Evolutionary conservation across 352 stramenopile genomes (phyloP).

Genomic region (Globisporangium takayamanum): DNA sequence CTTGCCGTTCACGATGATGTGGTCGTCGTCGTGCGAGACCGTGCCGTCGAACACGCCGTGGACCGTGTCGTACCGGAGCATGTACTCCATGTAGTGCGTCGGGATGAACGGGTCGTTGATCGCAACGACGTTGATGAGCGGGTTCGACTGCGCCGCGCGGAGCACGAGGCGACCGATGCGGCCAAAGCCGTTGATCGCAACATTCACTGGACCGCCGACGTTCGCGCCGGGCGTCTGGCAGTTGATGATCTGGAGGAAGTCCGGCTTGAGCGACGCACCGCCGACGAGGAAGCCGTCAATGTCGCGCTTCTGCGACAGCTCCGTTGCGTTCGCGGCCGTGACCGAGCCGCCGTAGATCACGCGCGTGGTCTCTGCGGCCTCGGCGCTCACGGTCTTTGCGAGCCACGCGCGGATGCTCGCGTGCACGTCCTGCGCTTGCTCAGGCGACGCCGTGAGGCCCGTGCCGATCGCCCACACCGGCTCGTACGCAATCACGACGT

Average conservation of each 20-base stretch:
- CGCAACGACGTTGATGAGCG: constrained; percentile 86
- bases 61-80: constrained; percentile 91
- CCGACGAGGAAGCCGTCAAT: constrained; percentile 99
- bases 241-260: constrained; percentile 98
- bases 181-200: constrained; percentile 99
- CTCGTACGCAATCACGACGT: constrained; percentile 97
- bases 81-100: constrained; percentile 96
- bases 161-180: constrained; percentile 97
- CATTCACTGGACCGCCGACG: constrained; percentile 76
- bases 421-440: constrained; percentile 98
- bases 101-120: constrained; percentile 96
- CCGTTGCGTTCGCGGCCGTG: constrained; percentile 88
- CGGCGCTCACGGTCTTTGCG: constrained; percentile 84
- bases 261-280: constrained; percentile 94
- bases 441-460: constrained; percentile 95
- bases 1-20: constrained; percentile 92
- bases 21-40: constrained; percentile 80
- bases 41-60: constrained; percentile 87
- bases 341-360: constrained; percentile 98
- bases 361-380: constrained; percentile 89
- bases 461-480: constrained; percentile 98
- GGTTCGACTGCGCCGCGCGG: constrained; percentile 85
- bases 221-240: constrained; percentile 51
- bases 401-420: constrained; percentile 93
- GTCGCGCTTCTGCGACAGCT: constrained; percentile 92